phyloP scores from a whole-genome alignment of 2,329 filamentous ascomycete genomes.

The Sporothrix pseudoabietina region DNA sequence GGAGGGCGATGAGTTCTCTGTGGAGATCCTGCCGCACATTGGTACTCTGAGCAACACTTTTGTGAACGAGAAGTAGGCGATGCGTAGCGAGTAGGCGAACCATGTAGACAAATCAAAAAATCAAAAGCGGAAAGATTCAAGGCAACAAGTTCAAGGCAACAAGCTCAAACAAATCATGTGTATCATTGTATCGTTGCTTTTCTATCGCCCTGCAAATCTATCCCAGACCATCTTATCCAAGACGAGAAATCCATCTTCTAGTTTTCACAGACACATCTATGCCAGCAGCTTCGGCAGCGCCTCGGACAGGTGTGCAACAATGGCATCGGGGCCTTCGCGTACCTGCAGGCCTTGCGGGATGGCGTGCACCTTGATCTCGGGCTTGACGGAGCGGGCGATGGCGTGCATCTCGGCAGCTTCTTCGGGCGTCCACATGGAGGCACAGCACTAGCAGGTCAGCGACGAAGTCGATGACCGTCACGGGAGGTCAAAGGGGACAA shows the following conservation, averaged over 20 bases:
- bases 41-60: constrained; percentile 48
- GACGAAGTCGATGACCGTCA: background rate
- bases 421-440: constrained; percentile 56
- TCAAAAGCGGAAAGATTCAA: too few relatives aligned
- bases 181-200: background rate
- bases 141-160: too few relatives aligned
- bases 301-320: constrained; percentile 55
- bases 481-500: too few relatives aligned
- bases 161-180: background rate
- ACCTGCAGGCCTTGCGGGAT: constrained; percentile 58
- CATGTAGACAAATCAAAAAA: too few relatives aligned
- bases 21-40: constrained; percentile 49
- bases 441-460: constrained; percentile 55
- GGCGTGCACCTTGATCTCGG: constrained; percentile 54
- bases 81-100: background rate
- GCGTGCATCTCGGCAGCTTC: constrained; percentile 50
- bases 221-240: background rate
- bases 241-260: background rate
- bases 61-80: constrained; percentile 39
- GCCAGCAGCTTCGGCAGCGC: constrained; percentile 43
- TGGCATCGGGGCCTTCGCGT: constrained; percentile 55
- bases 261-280: background rate
- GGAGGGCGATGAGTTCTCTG: constrained; percentile 47
- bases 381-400: constrained; percentile 49
- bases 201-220: background rate